Evolutionary conservation across 176 grass and related monocot genomes (phyloP).

Genomic region (Ensete ventricosum): DNA sequence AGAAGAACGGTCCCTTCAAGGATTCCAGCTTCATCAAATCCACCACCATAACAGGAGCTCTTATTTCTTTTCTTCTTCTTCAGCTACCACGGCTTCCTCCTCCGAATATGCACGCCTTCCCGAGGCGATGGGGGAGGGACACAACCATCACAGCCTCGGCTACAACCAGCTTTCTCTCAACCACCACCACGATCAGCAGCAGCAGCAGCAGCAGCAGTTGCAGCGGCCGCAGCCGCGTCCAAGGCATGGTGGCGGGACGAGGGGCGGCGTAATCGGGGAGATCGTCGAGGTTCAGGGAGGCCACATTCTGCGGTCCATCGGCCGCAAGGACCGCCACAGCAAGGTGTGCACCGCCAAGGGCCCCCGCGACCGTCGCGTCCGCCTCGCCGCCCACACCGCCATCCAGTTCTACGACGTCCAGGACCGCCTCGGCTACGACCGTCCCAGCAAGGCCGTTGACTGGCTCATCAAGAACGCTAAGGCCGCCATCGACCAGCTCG

Average conservation of each 20-base stretch:
- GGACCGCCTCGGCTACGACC: constrained; percentile 28
- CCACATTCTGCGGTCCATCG: constrained; percentile 16
- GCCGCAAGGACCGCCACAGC: constrained; percentile 24
- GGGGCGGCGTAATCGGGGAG: constrained; percentile 7
- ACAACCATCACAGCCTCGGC: neutral
- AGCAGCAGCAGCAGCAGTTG: neutral
- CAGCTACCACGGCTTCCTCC: constrained; percentile 13
- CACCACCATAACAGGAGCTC: neutral
- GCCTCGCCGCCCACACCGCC: constrained; percentile 23
- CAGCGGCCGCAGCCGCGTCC: neutral
- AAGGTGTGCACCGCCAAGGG: constrained; percentile 29
- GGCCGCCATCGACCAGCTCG: constrained; percentile 19
- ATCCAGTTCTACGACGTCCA: constrained; percentile 30
- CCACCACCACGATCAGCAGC: neutral
- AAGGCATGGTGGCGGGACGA: neutral
- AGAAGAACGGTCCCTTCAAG: neutral
- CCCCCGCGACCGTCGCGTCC: constrained; percentile 19
- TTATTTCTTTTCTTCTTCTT: neutral
- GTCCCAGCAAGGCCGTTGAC: constrained; percentile 26
- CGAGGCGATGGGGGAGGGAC: constrained; percentile 3
- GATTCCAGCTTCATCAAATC: constrained; percentile 11
- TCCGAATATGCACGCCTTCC: constrained; percentile 13
- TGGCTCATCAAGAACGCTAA: constrained; percentile 25
- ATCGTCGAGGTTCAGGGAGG: constrained; percentile 23
- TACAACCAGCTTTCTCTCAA: neutral